Base-by-base conservation (phyloP, 176 grass and related monocot species). In the Pontederia paniculata region DNA sequence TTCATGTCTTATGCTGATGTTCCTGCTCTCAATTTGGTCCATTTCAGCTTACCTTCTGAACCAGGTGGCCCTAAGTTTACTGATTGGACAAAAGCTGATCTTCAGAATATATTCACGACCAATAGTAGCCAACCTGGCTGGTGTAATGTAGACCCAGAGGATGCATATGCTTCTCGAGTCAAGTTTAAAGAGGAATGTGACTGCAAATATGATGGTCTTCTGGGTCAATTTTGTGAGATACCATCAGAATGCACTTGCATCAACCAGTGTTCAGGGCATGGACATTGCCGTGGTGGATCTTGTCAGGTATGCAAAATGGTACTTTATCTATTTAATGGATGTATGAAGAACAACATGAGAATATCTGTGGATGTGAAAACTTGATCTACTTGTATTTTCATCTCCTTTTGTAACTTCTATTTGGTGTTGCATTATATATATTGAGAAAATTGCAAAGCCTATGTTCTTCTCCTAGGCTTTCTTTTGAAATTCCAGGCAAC, bases 241-340 rank as follows among this genome's bases (percentile, higher is more conserved):
- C 83, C 15, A 60, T 76, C 81, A 52, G 57, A 73, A 63, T 87
- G 91, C 61, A 90, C 68, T 19, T 97, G 91, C 62, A 45, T 90
- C 65, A 97, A 90, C 48, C 91, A 97, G 72, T 97, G 91, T 61
- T 84, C 86, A 19, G 86, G 86, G 17, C 76, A 81, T 71, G 91
- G 91, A 20, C 69, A 79, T 78, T 97, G 91, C 42, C 91, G 22
- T 77, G 91, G 83, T 81, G 91, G 91, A 63, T 97, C 90, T 79
- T 97, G 91, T 71, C 77, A 84, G 77, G 91, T 90, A 77, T 66
- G 41, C 73, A 9, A 19, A 10, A 52, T 50, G n/a, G 13, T 50
- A 16, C 15, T 5, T 58, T 58, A 7, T 48, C 19, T 20, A 22
- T 17, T 48, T 64, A 23, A 10, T 28, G 41, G 21, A 22, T 64